Base-by-base conservation (phyloP, 106 monocot species). In the Narthecium ossifragum region DNA sequence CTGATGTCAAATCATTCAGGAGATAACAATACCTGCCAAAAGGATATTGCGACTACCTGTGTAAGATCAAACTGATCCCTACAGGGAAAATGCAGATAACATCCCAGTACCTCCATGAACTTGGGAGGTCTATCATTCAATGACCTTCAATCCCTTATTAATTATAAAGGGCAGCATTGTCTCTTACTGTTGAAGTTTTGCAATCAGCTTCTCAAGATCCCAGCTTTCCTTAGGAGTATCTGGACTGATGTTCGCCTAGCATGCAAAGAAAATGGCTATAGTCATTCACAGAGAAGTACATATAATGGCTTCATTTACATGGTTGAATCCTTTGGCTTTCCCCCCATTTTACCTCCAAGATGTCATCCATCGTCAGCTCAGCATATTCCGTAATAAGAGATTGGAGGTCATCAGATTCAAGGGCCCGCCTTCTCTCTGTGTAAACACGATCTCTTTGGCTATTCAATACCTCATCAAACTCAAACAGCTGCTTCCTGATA, bases 311-410 rank as follows among this genome's bases (percentile, higher is more conserved):
- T 55, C 30, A 55, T 50, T 55, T 12, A 2, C 46, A 10, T 28
- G n/a, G n/a, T n/a, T n/a, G n/a, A n/a, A n/a, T n/a, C n/a, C n/a
- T n/a, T n/a, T n/a, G n/a, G n/a, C n/a, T n/a, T n/a, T n/a, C n/a
- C n/a, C n/a, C n/a, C 21, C 24, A 54, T 28, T 25, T 51, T 78
- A 94, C 93, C 93, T 94, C 77, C 67, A 94, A 70, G 53, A 94
- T 94, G 60, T 94, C 93, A 73, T 94, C 89, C 89, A 94, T 88
- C 9, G 93, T 94, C 49, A 89, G 67, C 51, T 94, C 93, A 17
- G 93, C 89, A 75, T 94, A 94, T 59, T 94, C 93, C 24, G 78
- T 47, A 26, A 94, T 83, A 52, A 94, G 79, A 25, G 80, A 70
- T 43, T 83, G 71, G 9, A 94, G 82, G 49, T 54, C 78, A 56